Evolutionary conservation across 2,329 filamentous ascomycete species (phyloP).

Genomic region (Fusarium cicatricum): DNA sequence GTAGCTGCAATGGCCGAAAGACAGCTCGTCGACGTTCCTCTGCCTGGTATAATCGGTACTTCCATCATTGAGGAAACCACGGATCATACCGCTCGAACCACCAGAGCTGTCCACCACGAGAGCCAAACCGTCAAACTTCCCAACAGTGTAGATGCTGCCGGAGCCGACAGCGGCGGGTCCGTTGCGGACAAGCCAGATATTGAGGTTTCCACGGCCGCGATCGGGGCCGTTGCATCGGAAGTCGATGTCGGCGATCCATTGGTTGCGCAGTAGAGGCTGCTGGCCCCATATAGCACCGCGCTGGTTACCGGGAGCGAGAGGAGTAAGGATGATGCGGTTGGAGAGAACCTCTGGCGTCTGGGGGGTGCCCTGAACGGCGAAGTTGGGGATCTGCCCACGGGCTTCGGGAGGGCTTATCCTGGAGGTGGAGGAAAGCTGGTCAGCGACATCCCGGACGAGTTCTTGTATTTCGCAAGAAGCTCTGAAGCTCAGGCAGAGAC

Average conservation of each 20-base stretch:
- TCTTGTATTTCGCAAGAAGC: slow-evolving; percentile 2
- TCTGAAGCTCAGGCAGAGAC: not conserved
- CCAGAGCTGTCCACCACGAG: slow-evolving; percentile 87
- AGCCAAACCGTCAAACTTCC: slow-evolving; percentile 88
- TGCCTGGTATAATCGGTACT: slow-evolving; percentile 75
- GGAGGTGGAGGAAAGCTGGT: slow-evolving; percentile 16
- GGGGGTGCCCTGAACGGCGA: slow-evolving; percentile 63
- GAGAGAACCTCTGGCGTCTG: slow-evolving; percentile 73
- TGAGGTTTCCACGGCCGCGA: slow-evolving; percentile 85
- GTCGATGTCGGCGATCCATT: slow-evolving; percentile 85
- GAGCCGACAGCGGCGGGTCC: slow-evolving; percentile 71
- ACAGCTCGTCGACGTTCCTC: slow-evolving; percentile 83
- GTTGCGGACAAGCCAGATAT: slow-evolving; percentile 87
- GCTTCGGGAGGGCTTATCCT: slow-evolving; percentile 71
- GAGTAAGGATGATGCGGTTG: slow-evolving; percentile 91
- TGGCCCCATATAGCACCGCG: slow-evolving; percentile 86
- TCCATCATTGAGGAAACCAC: slow-evolving; percentile 95
- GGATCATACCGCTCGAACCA: slow-evolving; percentile 78
- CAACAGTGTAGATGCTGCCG: slow-evolving; percentile 83
- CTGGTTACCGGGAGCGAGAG: slow-evolving; percentile 84
- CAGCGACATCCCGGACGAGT: slow-evolving; percentile 8
- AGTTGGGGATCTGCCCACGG: slow-evolving; percentile 61
- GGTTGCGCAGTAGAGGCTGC: slow-evolving; percentile 64
- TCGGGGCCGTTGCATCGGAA: slow-evolving; percentile 90
- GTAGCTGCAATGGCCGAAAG: slow-evolving; percentile 93